Conservation (phyloP, 2,329 filamentous ascomycete genomes). For the Mycosphaerella arachidis region DNA sequence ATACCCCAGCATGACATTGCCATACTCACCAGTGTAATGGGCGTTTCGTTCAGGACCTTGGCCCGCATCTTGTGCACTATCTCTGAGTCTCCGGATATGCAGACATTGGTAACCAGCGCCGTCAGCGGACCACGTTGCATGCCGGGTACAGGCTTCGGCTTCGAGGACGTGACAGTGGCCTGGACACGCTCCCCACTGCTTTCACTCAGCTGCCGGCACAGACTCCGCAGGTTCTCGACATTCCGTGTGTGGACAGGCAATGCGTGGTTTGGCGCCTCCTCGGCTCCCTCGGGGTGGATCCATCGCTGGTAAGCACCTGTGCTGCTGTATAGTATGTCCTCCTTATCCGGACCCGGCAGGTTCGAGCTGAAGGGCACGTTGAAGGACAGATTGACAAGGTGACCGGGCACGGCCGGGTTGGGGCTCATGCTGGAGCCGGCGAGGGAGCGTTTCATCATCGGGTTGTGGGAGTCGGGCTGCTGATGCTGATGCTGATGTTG, state of each 20-base stretch:
- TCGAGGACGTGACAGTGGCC: conserved; percentile 76
- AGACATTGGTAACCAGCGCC: conserved; percentile 70
- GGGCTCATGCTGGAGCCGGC: conserved; percentile 40
- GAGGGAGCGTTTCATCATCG: conserved; percentile 48
- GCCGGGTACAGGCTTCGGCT: conserved; percentile 60
- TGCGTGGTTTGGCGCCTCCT: conserved; percentile 79
- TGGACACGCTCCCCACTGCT: conserved; percentile 61
- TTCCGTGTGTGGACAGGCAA: conserved; percentile 90
- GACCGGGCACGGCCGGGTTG: conserved; percentile 65
- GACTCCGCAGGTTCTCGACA: conserved; percentile 68
- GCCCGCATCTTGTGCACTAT: conserved; percentile 85
- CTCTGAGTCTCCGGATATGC: conserved; percentile 81
- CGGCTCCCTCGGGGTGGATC: conserved; percentile 86
- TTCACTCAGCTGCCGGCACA: conserved; percentile 79
- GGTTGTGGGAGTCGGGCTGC: conserved; percentile 11
- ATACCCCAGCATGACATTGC: conserved; percentile 5
- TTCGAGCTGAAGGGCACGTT: conserved; percentile 95
- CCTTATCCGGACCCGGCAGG: conserved; percentile 83
- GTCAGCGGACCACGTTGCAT: conserved; percentile 48
- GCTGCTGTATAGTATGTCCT: conserved; percentile 91
- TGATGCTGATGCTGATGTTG: conserved; percentile 31
- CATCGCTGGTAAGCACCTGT: conserved; percentile 82
- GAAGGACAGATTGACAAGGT: conserved; percentile 87
- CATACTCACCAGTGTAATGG: conserved; percentile 77
- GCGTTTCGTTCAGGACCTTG: conserved; percentile 84